Conservation (phyloP, 345 rosid genomes). For the Tarenaya hassleriana region DNA sequence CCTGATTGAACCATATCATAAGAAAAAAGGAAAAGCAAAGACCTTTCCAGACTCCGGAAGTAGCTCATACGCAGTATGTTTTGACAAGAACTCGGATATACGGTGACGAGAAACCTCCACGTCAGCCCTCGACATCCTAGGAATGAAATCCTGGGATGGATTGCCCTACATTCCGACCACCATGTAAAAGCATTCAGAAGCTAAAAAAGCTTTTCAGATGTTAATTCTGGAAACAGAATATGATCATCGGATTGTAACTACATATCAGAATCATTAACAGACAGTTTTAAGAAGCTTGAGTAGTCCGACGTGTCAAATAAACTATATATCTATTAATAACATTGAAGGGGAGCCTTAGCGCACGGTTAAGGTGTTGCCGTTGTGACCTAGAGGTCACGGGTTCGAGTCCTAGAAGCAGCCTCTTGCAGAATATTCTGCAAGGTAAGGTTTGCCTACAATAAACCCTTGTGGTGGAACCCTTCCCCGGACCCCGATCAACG, state of each 20-base stretch:
- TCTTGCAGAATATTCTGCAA: too few relatives aligned
- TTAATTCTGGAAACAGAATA: background rate
- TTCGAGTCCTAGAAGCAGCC: too few relatives aligned
- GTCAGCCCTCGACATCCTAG: slow-evolving; percentile 57
- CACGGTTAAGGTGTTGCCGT: too few relatives aligned
- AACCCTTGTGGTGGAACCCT: too few relatives aligned
- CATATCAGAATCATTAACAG: background rate
- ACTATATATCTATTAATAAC: background rate
- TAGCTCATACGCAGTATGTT: slow-evolving; percentile 82
- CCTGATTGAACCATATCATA: slow-evolving; percentile 18
- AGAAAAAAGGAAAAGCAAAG: slow-evolving; percentile 34
- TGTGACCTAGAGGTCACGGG: too few relatives aligned
- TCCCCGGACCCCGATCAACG: too few relatives aligned
- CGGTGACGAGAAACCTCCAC: slow-evolving; percentile 66
- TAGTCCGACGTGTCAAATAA: slow-evolving; percentile 6
- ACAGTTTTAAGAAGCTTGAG: slow-evolving; percentile 5
- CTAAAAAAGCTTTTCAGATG: background rate
- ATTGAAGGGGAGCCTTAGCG: too few relatives aligned
- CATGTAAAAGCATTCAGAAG: slow-evolving; percentile 23
- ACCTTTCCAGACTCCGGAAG: slow-evolving; percentile 99
- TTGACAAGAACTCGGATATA: slow-evolving; percentile 60
- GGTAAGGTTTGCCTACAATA: too few relatives aligned
- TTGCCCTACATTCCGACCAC: slow-evolving; percentile 23
- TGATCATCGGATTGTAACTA: background rate
- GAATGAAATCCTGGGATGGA: slow-evolving; percentile 40